These are phyloP conservation scores for Tylopilus intermedius DNA, from an alignment of 768 basidiomycete genomes.

Conservation along the genomic window DNA sequence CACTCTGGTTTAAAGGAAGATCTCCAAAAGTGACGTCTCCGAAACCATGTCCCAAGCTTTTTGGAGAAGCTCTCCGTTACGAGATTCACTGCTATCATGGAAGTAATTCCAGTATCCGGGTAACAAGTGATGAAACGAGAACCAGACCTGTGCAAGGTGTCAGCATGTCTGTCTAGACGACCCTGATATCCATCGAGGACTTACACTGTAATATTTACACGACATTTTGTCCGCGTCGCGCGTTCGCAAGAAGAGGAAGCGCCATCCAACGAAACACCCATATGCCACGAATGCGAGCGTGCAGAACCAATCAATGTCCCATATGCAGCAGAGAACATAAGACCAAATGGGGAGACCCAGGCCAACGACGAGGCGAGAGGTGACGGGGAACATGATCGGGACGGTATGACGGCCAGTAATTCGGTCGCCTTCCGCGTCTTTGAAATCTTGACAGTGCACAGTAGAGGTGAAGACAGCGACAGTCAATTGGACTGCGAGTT, in stretches of 20 bases:
- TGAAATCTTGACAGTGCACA: conserved; percentile 48
- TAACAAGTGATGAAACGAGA: conserved; percentile 32
- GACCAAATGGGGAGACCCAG: conserved; percentile 38
- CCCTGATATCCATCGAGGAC: background rate
- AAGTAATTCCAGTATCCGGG: conserved; percentile 35
- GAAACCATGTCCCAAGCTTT: conserved; percentile 16
- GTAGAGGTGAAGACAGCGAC: conserved; percentile 40
- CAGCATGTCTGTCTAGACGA: background rate
- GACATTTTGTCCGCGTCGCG: conserved; percentile 31
- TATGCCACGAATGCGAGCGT: conserved; percentile 28
- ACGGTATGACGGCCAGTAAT: conserved; percentile 36
- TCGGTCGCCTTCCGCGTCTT: conserved; percentile 40
- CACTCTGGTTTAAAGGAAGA: background rate
- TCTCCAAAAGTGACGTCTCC: conserved; percentile 4
- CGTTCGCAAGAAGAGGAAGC: conserved; percentile 29
- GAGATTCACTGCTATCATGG: conserved; percentile 11
- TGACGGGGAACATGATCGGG: conserved; percentile 40
- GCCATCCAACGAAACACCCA: conserved; percentile 31
- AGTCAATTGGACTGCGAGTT: conserved; percentile 33
- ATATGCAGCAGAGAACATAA: conserved; percentile 27
- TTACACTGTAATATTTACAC: conserved; percentile 35
- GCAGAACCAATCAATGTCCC: conserved; percentile 30
- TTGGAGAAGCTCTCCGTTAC: conserved; percentile 18
- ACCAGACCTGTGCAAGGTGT: conserved; percentile 28
- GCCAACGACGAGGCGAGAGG: conserved; percentile 31